Evolutionary conservation across 2,329 filamentous ascomycete species (phyloP), one percentile per base, ranked within the genome.

Genomic region (Hypoxylon sp.): DNA sequence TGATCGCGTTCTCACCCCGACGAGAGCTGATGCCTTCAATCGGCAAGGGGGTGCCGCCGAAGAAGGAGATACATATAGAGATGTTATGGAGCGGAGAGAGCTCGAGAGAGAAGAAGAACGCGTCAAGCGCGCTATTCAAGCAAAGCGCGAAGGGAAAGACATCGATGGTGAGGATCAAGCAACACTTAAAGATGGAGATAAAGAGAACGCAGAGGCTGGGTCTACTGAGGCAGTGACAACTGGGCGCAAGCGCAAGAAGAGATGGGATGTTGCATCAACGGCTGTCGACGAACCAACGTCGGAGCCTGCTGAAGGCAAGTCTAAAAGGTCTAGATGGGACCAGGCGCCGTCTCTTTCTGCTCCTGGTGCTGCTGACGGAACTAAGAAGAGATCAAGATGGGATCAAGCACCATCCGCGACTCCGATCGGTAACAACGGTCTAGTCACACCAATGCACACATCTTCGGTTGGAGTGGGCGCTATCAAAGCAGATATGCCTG

Each of bases 21-120:
- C 93, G 7, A 90, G 93, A 75, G 93, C 90, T 68, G 94, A 97
- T 78, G 91, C 93, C 0, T 97, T 97, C 76, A 92, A 94, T 76
- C 84, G 88, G 69, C 87, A 92, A 78, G 88, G 86, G 51, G 90
- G 89, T 64, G 87, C 86, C 23, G 83, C 87, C 28, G 88, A 88
- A 60, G 91, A 94, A 72, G 93, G 93, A 17, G 86, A 92, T 68
- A 95, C 89, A 66, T 99, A 98, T 78, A 89, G 92, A 73, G 93
- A 97, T 71, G 86, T 97, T 57, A 98, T 99, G 95, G 91, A 93
- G 72, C 85, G 91, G 72, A 91, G 94, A 59, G 95, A 99, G 73
- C 81, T 98, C 9, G 95, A 99, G 81, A 89, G 93, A 71, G 96
- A 99, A 82, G 96, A 99, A 81, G 93, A 95, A 75, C 89, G 95